A percentile compares a stretch with the other conserved stretches of the same genome.
Conservation (phyloP, 345 rosid species). For the Melaleuca alternifolia region DNA sequence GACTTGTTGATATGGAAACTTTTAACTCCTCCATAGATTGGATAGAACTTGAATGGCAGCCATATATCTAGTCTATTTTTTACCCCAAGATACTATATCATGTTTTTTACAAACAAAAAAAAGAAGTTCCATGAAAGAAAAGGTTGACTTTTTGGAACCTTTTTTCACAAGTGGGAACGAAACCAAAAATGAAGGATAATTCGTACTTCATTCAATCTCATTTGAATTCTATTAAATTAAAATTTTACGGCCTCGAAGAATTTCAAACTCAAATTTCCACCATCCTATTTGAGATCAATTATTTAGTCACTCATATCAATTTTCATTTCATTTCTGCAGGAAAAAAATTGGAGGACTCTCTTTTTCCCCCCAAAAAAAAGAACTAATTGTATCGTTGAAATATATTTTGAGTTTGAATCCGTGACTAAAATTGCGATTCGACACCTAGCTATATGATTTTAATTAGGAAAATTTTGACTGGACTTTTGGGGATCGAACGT, state of each 20-base stretch:
- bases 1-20: not conserved
- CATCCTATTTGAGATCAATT: not conserved
- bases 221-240: not conserved
- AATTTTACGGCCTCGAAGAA: not conserved
- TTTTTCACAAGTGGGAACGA: not conserved
- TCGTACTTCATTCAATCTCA: not conserved
- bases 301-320: not conserved
- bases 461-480: not conserved
- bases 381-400: not conserved
- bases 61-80: not conserved
- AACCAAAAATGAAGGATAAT: not conserved
- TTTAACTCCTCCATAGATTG: not conserved
- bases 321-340: not conserved
- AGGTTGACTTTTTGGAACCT: not conserved
- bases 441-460: not conserved
- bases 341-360: not conserved
- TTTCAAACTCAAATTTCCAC: not conserved
- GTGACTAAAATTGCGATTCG: not conserved
- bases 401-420: not conserved
- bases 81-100: not conserved
- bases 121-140: not conserved
- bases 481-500: not conserved
- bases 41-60: not conserved
- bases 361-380: not conserved
- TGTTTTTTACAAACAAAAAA: not conserved